Evolutionary conservation across 2,329 filamentous ascomycete genomes (phyloP), one percentile per base, ranked within the genome.

Genomic region (Curvularia spicifera): DNA sequence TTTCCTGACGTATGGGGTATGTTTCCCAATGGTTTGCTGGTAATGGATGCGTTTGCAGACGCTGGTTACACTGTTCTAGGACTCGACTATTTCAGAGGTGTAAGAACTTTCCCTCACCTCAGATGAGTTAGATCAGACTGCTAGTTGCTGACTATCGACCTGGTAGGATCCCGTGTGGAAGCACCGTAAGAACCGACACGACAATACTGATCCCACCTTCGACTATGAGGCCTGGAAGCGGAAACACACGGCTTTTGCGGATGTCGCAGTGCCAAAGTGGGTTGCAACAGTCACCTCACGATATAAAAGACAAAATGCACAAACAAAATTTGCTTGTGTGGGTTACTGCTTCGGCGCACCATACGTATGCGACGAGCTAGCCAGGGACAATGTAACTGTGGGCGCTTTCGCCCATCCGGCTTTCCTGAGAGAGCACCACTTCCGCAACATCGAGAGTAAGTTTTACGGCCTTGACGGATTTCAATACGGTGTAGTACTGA

Each of bases 361-460:
- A 6, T 83, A 80, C 58, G 81, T 82, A 2, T 79, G 77, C 53
- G 56, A 79, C 40, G 67, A 79, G 59, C 69, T 83, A 2, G 76
- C 79, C 0, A 64, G 61, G 5, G 72, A 74, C 13, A 67, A 60
- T 0, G 76, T 79, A 5, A 67, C 70, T 1, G 82, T 73, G 0
- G 82, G 82, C 1, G 82, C 81, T 0, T 82, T 84, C 66, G 82
- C 80, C 0, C 82, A 84, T 60, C 83, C 83, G 1, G 78, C 82
- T 0, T 80, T 81, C 57, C 62, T 84, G 44, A 82, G 81, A 46
- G 81, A 84, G 51, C 68, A 74, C 26, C 79, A 83, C 55, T 81
- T 83, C 53, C 59, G 60, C 12, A 69, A 75, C 4, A 45, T 80
- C 3, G 75, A 77, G 76, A 78, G 54, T 57, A 53, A 22, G 54